Base-by-base conservation (phyloP, 305 asterid species). In the Solanum hybrid region DNA sequence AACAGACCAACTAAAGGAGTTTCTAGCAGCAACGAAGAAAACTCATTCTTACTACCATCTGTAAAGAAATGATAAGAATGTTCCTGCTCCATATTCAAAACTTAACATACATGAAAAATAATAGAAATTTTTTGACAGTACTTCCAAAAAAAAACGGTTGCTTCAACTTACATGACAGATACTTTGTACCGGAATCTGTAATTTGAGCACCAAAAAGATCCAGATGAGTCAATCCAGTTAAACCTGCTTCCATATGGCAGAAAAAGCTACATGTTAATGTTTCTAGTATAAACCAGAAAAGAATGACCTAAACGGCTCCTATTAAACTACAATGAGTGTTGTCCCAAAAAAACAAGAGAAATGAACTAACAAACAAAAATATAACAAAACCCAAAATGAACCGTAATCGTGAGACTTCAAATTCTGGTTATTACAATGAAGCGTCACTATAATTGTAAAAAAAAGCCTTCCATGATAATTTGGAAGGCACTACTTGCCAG, bases 201-300 rank as follows among this genome's bases (percentile, higher is more conserved):
- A 89, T 89, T 9, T 85, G 89, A 36, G 91, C 91, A 38, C 89
- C 89, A 26, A 86, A 89, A 64, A 89, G 91, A 86, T 89, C 91
- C n/a, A 89, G 78, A 66, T 89, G 91, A 86, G 91, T 89, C 89
- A 89, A 89, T 86, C 89, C 89, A 51, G 89, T 76, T 87, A 89
- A 86, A 86, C 91, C 91, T 89, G 87, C 89, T 85, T 34, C 34
- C 24, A 85, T 22, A 32, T 11, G 24, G 4, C 32, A 60, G 45
- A 85, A 56, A 22, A 85, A 60, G n/a, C 32, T 31, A 32, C 34
- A 32, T 4, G 77, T 85, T 60, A 22, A 60, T 31, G 51, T n/a
- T 85, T 85, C 29, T 10, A 17, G 31, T 27, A 11, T 32, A 85
- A 64, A 85, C 88, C 51, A 10, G 45, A 51, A 85, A 85, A 31